Conservation (phyloP, 1,284 basidiomycete genomes). For the Cryptococcus sp. region DNA sequence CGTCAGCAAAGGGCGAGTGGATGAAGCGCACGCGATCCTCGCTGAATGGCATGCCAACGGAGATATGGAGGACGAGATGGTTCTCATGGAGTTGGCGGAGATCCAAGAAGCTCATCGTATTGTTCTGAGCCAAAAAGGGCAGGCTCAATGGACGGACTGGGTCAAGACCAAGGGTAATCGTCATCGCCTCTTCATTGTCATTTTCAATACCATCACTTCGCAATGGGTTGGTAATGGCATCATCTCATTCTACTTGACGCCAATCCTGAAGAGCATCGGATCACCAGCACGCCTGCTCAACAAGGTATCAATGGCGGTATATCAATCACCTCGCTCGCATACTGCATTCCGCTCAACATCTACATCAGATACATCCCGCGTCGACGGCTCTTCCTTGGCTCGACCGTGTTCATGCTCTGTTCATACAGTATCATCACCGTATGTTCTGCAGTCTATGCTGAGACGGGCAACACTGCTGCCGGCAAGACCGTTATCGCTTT, state of each 20-base stretch:
- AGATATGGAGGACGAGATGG: no score
- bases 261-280: slow-evolving; percentile 71
- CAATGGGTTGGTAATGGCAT: not conserved
- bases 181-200: slow-evolving; percentile 33
- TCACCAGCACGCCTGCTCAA: slow-evolving; percentile 42
- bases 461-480: no score
- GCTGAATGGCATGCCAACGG: no score
- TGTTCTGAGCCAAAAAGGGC: no score
- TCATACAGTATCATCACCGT: no score
- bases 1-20: slow-evolving; percentile 9
- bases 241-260: slow-evolving; percentile 25
- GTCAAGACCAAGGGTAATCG: slow-evolving; percentile 40
- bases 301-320: slow-evolving; percentile 66
- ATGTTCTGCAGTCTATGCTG: no score
- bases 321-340: slow-evolving; percentile 32
- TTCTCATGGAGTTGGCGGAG: no score
- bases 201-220: slow-evolving; percentile 2
- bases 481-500: no score
- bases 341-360: slow-evolving; percentile 18
- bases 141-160: slow-evolving; percentile 14
- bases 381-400: slow-evolving; percentile 31
- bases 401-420: not conserved
- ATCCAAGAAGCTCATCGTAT: no score
- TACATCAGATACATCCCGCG: slow-evolving; percentile 31
- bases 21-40: slow-evolving; percentile 6